Percentiles rank a stretch among this genome's conserved stretches.
These are phyloP conservation scores for Pleurotus sapidus DNA, from an alignment of 768 basidiomycete species.

Conservation along the genomic window DNA sequence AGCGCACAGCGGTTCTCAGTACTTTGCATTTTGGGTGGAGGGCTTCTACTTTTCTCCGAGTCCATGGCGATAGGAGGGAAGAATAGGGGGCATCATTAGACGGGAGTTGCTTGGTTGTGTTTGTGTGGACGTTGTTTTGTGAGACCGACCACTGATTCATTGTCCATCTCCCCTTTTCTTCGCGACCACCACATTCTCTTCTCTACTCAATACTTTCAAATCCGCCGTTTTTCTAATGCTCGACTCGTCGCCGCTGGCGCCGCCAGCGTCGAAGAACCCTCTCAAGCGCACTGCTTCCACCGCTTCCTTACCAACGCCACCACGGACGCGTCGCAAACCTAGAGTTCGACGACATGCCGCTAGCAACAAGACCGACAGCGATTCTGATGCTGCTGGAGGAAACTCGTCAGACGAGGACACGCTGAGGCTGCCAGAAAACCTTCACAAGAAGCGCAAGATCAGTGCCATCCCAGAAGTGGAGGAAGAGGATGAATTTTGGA, in stretches of 20 bases:
- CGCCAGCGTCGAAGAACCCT: neutral
- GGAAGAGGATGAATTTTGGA: constrained; percentile 6
- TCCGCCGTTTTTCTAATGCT: neutral
- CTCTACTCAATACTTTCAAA: neutral
- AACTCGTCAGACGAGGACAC: neutral
- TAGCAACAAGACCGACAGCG: neutral
- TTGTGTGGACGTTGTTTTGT: neutral
- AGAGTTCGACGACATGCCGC: neutral
- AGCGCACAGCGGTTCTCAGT: no score
- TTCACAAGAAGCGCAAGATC: neutral
- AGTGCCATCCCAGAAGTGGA: neutral
- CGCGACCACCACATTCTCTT: neutral
- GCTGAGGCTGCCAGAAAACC: neutral
- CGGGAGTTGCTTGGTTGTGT: neutral
- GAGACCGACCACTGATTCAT: neutral
- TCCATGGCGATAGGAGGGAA: no score
- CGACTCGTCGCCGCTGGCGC: neutral
- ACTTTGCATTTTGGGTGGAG: no score
- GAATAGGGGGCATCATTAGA: no score
- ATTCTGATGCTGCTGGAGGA: neutral
- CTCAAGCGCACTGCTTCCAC: constrained; percentile 3
- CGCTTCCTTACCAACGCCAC: constrained; percentile 1
- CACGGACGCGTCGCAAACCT: neutral
- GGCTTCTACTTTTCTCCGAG: no score
- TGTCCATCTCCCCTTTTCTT: neutral